Evolutionary conservation across 768 basidiomycete genomes (phyloP).

Genomic region (Holtermanniella nyarrowii): DNA sequence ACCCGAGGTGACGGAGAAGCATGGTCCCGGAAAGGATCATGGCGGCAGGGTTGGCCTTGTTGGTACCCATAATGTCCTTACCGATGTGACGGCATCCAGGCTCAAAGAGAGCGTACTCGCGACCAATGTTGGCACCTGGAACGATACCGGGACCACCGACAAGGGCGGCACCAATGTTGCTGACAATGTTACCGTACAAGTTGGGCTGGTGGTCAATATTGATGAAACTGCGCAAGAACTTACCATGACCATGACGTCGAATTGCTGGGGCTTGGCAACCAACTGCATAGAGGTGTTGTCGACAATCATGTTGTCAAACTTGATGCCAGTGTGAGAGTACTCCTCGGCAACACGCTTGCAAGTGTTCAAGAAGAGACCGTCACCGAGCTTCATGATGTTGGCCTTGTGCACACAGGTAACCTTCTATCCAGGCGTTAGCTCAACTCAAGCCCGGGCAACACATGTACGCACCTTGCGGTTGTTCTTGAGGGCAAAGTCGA

Average conservation of each 20-base stretch:
- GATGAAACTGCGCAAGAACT: conserved; percentile 47
- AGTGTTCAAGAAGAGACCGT: conserved; percentile 96
- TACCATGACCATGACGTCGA: conserved; percentile 99
- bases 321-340: conserved; percentile 84
- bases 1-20: conserved; percentile 42
- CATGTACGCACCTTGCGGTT: conserved; percentile 81
- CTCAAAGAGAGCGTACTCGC: conserved; percentile 96
- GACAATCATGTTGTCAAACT: conserved; percentile 96
- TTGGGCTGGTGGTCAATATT: conserved; percentile 12
- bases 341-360: conserved; percentile 95
- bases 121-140: conserved; percentile 94
- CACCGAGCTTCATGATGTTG: conserved; percentile 99
- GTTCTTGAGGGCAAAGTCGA: conserved; percentile 98
- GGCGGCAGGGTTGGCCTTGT: conserved; percentile 45
- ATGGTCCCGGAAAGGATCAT: conserved; percentile 44
- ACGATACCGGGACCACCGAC: conserved; percentile 98
- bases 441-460: not conserved
- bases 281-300: conserved; percentile 99
- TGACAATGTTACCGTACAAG: conserved; percentile 86
- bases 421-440: conserved; percentile 53
- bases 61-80: conserved; percentile 46
- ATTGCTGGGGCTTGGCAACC: conserved; percentile 87
- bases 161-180: conserved; percentile 96
- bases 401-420: conserved; percentile 99
- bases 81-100: conserved; percentile 89